Base-by-base conservation (phyloP, 768 basidiomycete species). In the Nidularia sp. region DNA sequence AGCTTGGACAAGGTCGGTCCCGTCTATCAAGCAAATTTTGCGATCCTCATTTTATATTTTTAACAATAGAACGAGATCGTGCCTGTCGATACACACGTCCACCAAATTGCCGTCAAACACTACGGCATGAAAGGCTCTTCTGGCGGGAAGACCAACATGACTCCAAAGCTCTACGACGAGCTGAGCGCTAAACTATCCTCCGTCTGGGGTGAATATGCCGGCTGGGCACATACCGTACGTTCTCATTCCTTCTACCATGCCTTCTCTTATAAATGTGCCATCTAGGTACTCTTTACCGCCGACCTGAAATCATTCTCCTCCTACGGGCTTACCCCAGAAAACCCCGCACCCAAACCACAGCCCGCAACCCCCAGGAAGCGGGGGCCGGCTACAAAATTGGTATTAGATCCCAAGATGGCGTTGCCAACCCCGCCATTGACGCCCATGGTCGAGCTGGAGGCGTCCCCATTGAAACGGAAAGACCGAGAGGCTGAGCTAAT, bases 51-150 rank as follows among this genome's bases (percentile, higher is more conserved):
- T 41, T 49, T 22, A 15, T 18, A 35, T 41, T 31, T 35, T 47
- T 46, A 34, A 35, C 48, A 31, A 53, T 48, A 96, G 92, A 77
- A 72, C 60, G 88, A 92, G 57, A 85, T 94, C 12, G 81, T 98
- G 6, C 97, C 97, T 3, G 90, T 99, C 49, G 97, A 99, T 63
- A 97, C 95, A 0, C 97, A 99, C 64, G 90, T 99, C 31, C 76
- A 88, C 56, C 93, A 96, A 62, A 94, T 98, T 49, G 90, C 91
- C 6, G 70, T 77, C 22, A 92, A 88, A 62, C 74, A 90, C 60
- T 91, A 93, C 59, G 86, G 85, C 1, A 60, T 91, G 8, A 81
- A 80, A 57, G 72, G 76, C 5, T 60, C 70, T 0, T 61, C 64
- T 32, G 55, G 59, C 22, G 68, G 68, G 25, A 88, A 88, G 61